Evolutionary conservation across 805 yeast genomes (phyloP), one percentile per base, ranked within the genome.

Genomic region (Starmerella sp.): DNA sequence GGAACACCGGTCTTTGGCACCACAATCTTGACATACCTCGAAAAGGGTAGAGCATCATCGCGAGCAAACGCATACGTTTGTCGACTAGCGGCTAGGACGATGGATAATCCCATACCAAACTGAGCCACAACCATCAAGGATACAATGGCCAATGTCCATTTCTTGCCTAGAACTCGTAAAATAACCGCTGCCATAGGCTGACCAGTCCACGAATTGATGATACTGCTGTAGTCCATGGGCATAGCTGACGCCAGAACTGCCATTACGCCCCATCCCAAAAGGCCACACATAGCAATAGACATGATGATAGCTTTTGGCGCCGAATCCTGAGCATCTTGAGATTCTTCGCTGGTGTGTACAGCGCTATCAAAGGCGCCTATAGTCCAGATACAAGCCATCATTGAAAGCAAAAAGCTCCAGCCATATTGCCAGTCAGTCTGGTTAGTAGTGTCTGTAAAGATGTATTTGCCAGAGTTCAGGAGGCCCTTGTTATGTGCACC

Each of bases 51-150:
- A n/a, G 88, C 89, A 62, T 82, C 81, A 66, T 84, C 91, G 70
- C 91, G 77, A 43, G 86, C 80, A 66, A 83, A 82, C 1, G 88
- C 87, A 81, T 84, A 83, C 46, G 82, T 74, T 66, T 83, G 88
- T 66, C 89, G 76, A 6, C 86, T 81, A 6, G 79, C 76, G 7
- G 87, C 87, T 48, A 81, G 76, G 47, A 81, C 70, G 54, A 79
- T 75, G 1, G 85, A 79, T 32, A 79, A 73, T 11, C 84, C 84
- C 86, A 82, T 83, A 53, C 82, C 70, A 67, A 79, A 81, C 64
- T 81, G 86, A 22, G 84, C 80, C 57, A 75, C 66, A 9, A 81
- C 77, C 64, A 80, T 76, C 51, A 83, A 61, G 3, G 79, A 61
- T 80, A 82, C 78, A 57, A 82, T 73, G 0, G 81, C 83, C 44